Evolutionary conservation across 2,329 filamentous ascomycete species (phyloP).

Genomic region (Fusarium hainanense): DNA sequence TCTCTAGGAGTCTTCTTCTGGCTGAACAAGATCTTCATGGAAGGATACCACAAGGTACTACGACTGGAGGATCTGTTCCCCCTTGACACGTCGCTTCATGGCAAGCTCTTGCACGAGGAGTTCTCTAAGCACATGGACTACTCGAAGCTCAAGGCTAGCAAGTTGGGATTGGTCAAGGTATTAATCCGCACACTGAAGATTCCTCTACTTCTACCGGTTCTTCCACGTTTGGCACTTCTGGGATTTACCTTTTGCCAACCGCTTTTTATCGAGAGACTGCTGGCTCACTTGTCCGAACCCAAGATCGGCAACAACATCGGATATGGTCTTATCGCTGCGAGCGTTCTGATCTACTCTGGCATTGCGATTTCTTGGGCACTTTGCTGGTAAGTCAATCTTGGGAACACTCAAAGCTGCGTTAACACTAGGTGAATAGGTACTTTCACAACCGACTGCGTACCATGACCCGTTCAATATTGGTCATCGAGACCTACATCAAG

Average conservation of each 20-base stretch:
- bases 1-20: constrained; percentile 51
- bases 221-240: constrained; percentile 52
- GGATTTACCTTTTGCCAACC: constrained; percentile 57
- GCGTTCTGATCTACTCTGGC: constrained; percentile 53
- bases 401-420: accelerated
- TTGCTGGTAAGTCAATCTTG: constrained; percentile 49
- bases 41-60: constrained; percentile 51
- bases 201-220: constrained; percentile 49
- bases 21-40: constrained; percentile 50
- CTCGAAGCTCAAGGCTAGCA: constrained; percentile 29
- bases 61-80: constrained; percentile 50
- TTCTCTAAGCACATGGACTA: constrained; percentile 42
- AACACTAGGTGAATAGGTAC: background rate
- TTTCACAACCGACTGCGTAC: constrained; percentile 29
- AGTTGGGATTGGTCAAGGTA: constrained; percentile 46
- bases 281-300: constrained; percentile 49
- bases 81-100: constrained; percentile 46
- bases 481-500: constrained; percentile 49
- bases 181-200: constrained; percentile 47
- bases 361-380: constrained; percentile 54
- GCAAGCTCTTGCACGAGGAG: constrained; percentile 32
- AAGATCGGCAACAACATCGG: constrained; percentile 44
- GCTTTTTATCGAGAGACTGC: constrained; percentile 54
- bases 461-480: constrained; percentile 48
- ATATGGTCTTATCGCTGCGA: constrained; percentile 57